Evolutionary conservation across 306 rosid genomes (phyloP), one percentile per base, ranked within the genome.

Genomic region (Hylodesmum podocarpum): DNA sequence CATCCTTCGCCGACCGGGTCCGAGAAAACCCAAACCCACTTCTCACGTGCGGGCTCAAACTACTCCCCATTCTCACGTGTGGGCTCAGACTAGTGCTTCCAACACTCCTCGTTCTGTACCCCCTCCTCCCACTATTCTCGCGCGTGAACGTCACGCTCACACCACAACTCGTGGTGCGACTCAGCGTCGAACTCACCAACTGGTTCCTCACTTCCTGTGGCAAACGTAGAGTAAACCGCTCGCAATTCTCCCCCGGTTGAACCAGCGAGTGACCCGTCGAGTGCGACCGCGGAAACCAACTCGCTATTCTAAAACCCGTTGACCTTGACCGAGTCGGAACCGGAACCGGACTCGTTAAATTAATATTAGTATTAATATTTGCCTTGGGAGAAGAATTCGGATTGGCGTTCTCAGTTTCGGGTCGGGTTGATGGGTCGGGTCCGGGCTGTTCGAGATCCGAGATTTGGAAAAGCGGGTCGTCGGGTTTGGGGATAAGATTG

Each of bases 131-230:
- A 24, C 97, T 91, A 10, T 82, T 84, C 29, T 81, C 86, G 5
- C 90, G 68, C 15, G 87, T 88, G 10, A 95, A 82, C 1, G 76
- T 70, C 49, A 72, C 82, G 68, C 81, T 54, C 53, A 77, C 83
- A 71, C 85, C 85, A 55, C 84, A 79, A 24, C 84, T 89, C 28
- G 73, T 81, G 10, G 90, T 33, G 0, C 90, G 81, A 31, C 36
- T 81, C 53, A 88, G 46, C 10, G 84, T 77, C 7, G 90, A 75
- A 64, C 47, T 89, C 77, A 95, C 28, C 1, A 95, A 66, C 84
- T 79, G 91, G 72, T 37, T 88, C 54, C 97, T 68, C 15, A 88
- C 93, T 24, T 87, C 92, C 39, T 87, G 88, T n/a, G 97, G 97
- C 19, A 95, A 78, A 50, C 89, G 81, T 24, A 95, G 63, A 2